phyloP scores from a whole-genome alignment of 371 early-diverging fungal species.

The Mucor sp. region DNA sequence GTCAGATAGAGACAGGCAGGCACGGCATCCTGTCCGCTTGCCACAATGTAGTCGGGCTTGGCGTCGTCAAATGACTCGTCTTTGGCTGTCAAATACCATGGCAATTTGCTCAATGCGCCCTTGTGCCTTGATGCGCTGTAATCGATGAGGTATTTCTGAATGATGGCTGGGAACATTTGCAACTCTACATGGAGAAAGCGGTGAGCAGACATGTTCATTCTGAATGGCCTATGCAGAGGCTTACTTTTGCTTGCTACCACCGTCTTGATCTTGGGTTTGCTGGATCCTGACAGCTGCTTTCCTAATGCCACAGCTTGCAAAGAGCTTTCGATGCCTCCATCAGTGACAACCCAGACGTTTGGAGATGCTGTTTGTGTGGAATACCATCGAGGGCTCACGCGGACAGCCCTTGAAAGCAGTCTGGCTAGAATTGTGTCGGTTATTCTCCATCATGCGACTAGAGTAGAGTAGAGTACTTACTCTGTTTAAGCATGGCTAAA shows the following conservation, averaged over 20 bases:
- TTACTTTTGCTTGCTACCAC: slow-evolving; percentile 28
- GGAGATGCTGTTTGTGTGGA: slow-evolving; percentile 5
- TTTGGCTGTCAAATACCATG: slow-evolving; percentile 37
- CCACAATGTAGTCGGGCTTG: slow-evolving; percentile 36
- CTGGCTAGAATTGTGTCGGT: background rate
- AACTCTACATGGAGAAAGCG: slow-evolving; percentile 4
- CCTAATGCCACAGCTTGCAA: slow-evolving; percentile 24
- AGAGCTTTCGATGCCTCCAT: slow-evolving; percentile 26
- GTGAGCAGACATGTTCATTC: background rate
- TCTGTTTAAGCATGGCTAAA: background rate
- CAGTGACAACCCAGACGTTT: slow-evolving; percentile 27
- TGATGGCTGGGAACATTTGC: slow-evolving; percentile 23
- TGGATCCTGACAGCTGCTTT: slow-evolving; percentile 19
- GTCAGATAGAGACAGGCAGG: slow-evolving; percentile 35
- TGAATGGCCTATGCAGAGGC: background rate
- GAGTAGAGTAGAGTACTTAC: background rate
- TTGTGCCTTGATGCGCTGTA: slow-evolving; percentile 12
- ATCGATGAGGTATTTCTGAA: slow-evolving; percentile 27
- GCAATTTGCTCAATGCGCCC: slow-evolving; percentile 13
- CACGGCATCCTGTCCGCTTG: slow-evolving; percentile 37
- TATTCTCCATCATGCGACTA: background rate
- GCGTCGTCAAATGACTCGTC: slow-evolving; percentile 6
- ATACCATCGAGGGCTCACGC: background rate
- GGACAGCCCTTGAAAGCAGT: background rate
- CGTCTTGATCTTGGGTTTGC: slow-evolving; percentile 17